Conservation (phyloP, 495 filamentous ascomycete species). For the Collariella sp. region DNA sequence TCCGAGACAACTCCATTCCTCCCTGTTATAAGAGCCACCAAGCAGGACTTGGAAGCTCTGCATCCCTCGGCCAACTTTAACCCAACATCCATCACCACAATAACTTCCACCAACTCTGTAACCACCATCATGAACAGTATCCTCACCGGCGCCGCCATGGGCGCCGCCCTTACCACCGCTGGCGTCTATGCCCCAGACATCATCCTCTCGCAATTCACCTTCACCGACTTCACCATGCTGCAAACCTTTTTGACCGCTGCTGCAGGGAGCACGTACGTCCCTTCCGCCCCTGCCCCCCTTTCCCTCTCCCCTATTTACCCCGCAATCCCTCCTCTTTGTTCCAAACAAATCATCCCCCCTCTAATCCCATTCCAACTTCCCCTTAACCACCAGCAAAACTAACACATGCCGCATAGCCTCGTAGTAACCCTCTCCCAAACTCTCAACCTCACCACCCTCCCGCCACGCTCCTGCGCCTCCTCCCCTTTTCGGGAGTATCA, state of each 20-base stretch:
- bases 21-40: not conserved
- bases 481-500: constrained; percentile 31
- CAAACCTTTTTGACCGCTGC: constrained; percentile 49
- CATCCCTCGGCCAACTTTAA: not conserved
- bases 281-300: not conserved
- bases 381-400: not conserved
- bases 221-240: constrained; percentile 50
- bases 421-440: constrained; percentile 28
- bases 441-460: constrained; percentile 25
- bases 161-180: constrained; percentile 44
- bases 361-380: not conserved
- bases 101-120: not conserved
- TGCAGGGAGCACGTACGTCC: constrained; percentile 45
- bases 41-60: not conserved
- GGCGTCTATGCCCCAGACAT: constrained; percentile 45
- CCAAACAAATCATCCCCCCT: not conserved
- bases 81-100: not conserved
- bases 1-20: not conserved
- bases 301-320: not conserved
- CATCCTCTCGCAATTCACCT: constrained; percentile 46
- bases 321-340: not conserved
- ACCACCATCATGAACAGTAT: constrained; percentile 20
- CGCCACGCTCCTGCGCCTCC: constrained; percentile 29
- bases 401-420: constrained; percentile 7
- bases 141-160: constrained; percentile 44